phyloP scores from a whole-genome alignment of 176 grass and related monocot species.

The Alloteropsis semialata region DNA sequence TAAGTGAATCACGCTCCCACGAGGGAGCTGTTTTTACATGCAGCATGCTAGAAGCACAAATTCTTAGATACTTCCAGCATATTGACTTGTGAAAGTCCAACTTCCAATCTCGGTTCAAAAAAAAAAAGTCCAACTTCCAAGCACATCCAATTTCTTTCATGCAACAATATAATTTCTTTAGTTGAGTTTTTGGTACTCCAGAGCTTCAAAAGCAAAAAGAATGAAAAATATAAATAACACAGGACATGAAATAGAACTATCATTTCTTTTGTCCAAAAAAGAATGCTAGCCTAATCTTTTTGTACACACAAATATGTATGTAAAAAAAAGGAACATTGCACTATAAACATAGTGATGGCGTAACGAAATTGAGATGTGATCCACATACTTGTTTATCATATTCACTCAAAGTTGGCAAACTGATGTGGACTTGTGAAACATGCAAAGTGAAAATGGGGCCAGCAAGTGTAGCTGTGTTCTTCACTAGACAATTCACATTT shows the following conservation, averaged over 20 bases:
- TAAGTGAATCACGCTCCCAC: neutral
- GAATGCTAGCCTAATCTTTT: neutral
- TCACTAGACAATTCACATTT: conserved; percentile 77
- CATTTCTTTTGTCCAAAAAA: neutral
- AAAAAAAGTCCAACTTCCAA: neutral
- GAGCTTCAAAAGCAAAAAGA: neutral
- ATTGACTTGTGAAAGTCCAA: neutral
- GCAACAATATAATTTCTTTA: neutral
- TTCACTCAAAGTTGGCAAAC: conserved; percentile 83
- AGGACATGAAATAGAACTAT: neutral
- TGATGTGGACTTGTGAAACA: conserved; percentile 70
- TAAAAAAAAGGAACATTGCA: neutral
- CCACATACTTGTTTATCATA: conserved; percentile 78
- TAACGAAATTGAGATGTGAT: conserved; percentile 5
- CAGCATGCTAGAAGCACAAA: neutral
- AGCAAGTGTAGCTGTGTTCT: conserved; percentile 74
- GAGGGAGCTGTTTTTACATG: neutral
- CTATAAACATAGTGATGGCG: conserved; percentile 3
- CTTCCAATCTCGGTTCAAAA: too few species aligned
- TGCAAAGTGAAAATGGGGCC: conserved; percentile 86
- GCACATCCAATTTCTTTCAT: neutral
- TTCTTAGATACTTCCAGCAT: conserved; percentile 13
- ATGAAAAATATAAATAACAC: neutral
- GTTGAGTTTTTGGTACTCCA: neutral
- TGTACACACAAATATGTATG: neutral